Conservation (phyloP, 202 grass and related monocot species). For the Sporobolus alterniflorus region DNA sequence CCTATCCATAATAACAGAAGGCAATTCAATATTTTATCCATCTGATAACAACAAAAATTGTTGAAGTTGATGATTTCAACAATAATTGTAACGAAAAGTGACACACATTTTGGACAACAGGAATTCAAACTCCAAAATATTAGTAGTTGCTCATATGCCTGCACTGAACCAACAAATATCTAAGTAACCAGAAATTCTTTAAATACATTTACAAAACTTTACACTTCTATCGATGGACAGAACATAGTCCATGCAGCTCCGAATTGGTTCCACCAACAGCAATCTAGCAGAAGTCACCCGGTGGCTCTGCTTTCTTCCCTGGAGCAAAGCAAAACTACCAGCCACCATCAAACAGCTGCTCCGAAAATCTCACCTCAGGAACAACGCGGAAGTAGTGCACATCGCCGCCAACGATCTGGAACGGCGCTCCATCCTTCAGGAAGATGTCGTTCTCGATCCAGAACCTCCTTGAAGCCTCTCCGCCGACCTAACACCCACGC, state of each 20-base stretch:
- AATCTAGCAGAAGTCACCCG: not conserved
- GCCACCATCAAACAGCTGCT: not conserved
- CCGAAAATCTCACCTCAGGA: conserved; percentile 63
- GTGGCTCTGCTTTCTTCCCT: not conserved
- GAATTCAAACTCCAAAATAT: not conserved
- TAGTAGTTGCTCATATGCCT: not conserved
- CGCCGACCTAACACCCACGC: not conserved
- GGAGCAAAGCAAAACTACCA: not conserved
- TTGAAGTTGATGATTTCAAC: not conserved
- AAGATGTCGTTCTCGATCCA: conserved; percentile 86
- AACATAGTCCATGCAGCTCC: not conserved
- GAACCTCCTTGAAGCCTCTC: conserved; percentile 54
- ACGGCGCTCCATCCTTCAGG: conserved; percentile 66
- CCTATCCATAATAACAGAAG: too few species aligned
- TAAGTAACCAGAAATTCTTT: not conserved
- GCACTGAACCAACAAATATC: not conserved
- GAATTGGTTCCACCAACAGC: not conserved
- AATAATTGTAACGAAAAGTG: not conserved
- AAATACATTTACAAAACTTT: not conserved
- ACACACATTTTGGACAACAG: not conserved
- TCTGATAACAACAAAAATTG: not conserved
- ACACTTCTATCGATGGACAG: not conserved
- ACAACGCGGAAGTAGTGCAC: conserved; percentile 96
- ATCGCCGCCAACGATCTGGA: conserved; percentile 93
- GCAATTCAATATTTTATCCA: not conserved